Conservation (phyloP, 2,329 filamentous ascomycete genomes). For the Cladosporium sp. region DNA sequence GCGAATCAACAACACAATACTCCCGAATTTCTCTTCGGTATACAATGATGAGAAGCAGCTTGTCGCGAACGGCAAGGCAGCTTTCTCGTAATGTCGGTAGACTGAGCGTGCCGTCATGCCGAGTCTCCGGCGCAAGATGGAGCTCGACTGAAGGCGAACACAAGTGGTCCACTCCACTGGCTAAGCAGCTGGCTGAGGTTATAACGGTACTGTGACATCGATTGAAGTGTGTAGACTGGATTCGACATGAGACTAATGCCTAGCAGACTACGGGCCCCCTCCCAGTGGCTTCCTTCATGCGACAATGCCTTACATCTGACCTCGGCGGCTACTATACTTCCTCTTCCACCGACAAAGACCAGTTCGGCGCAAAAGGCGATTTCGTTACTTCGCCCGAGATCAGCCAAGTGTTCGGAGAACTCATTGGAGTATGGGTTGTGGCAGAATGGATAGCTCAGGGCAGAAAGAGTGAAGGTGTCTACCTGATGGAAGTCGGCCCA, state of each 20-base stretch:
- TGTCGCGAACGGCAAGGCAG: conserved; percentile 23
- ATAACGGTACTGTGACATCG: conserved; percentile 62
- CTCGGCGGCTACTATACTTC: conserved; percentile 91
- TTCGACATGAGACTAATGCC: background rate
- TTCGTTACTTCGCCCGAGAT: conserved; percentile 98
- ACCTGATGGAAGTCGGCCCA: conserved; percentile 91
- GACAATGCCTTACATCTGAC: conserved; percentile 92
- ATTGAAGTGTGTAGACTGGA: background rate
- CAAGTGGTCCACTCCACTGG: conserved; percentile 87
- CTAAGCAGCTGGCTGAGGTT: conserved; percentile 79
- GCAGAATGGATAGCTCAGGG: conserved; percentile 96
- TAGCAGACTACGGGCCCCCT: conserved; percentile 77
- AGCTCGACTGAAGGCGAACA: conserved; percentile 34
- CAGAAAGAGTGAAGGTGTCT: conserved; percentile 65
- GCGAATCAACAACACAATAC: background rate
- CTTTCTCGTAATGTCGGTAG: conserved; percentile 19
- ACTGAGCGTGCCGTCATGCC: conserved; percentile 13
- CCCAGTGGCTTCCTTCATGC: conserved; percentile 92
- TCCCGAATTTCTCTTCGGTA: background rate
- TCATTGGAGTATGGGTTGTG: conserved; percentile 91
- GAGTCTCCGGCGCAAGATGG: conserved; percentile 36
- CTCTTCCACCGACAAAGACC: conserved; percentile 65
- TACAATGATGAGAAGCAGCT: conserved; percentile 24
- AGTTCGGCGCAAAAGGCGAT: conserved; percentile 89
- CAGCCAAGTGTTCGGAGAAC: conserved; percentile 92